Conservation (phyloP, 2,329 filamentous ascomycete species). For the Colletotrichum phormii region DNA sequence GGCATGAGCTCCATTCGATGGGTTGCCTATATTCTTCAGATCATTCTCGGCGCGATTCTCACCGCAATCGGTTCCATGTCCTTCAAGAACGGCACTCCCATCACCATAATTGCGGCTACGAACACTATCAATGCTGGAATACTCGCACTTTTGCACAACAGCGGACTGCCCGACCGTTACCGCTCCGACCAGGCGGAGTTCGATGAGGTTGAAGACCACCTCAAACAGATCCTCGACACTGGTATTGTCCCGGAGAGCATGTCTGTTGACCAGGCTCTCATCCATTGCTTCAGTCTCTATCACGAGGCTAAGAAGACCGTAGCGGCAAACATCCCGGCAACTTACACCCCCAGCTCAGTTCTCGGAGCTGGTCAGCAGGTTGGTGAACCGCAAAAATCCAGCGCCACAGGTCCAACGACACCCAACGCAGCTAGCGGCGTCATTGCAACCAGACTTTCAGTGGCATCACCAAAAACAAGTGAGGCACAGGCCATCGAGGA, state of each 20-base stretch:
- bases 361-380: slow-evolving; percentile 18
- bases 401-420: slow-evolving; percentile 7
- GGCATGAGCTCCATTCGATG: slow-evolving; percentile 55
- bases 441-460: slow-evolving; percentile 24
- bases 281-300: slow-evolving; percentile 59
- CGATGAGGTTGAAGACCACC: slow-evolving; percentile 60
- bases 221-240: slow-evolving; percentile 62
- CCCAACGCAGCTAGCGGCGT: slow-evolving; percentile 16
- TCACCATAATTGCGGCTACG: slow-evolving; percentile 59
- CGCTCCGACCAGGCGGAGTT: slow-evolving; percentile 62
- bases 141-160: slow-evolving; percentile 65
- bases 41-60: slow-evolving; percentile 60
- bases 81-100: slow-evolving; percentile 49
- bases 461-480: neutral
- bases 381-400: slow-evolving; percentile 11
- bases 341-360: slow-evolving; percentile 45
- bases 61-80: slow-evolving; percentile 62
- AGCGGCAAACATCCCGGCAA: slow-evolving; percentile 58
- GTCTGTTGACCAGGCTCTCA: slow-evolving; percentile 58
- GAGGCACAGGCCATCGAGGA: neutral
- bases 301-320: slow-evolving; percentile 59
- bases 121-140: slow-evolving; percentile 64
- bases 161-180: slow-evolving; percentile 64
- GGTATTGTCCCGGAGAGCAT: slow-evolving; percentile 56
- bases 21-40: slow-evolving; percentile 60